Conservation (phyloP, 73 alveolate genomes). For the Breviolum minutum region DNA sequence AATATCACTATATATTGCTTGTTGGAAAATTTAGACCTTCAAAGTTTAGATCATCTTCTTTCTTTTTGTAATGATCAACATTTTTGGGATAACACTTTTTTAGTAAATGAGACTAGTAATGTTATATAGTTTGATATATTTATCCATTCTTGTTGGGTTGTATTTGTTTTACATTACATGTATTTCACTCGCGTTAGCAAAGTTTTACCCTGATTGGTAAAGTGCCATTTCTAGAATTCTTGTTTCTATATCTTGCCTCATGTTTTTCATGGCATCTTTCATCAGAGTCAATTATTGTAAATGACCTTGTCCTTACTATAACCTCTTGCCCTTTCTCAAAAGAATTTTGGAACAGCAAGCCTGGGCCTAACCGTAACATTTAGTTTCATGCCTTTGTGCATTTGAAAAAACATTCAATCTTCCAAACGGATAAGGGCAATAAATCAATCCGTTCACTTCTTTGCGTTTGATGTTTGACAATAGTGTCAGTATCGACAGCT, state of each 20-base stretch:
- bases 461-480: neutral
- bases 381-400: neutral
- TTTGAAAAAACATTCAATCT: neutral
- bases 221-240: neutral
- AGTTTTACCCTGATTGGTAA: neutral
- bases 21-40: slow-evolving; percentile 3
- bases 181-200: neutral
- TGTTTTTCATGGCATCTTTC: neutral
- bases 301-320: neutral
- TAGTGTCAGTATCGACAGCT: neutral
- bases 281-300: neutral
- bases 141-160: neutral
- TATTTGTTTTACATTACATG: neutral
- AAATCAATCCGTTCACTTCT: neutral
- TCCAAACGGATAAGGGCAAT: neutral
- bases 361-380: neutral
- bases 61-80: neutral
- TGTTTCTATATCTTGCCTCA: neutral
- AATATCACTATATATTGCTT: neutral
- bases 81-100: neutral
- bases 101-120: no score
- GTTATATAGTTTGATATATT: neutral
- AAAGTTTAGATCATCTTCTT: neutral
- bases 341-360: no score
- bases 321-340: no score